Evolutionary conservation across 768 basidiomycete species (phyloP).

Genomic region (Flagelloscypha sp.): DNA sequence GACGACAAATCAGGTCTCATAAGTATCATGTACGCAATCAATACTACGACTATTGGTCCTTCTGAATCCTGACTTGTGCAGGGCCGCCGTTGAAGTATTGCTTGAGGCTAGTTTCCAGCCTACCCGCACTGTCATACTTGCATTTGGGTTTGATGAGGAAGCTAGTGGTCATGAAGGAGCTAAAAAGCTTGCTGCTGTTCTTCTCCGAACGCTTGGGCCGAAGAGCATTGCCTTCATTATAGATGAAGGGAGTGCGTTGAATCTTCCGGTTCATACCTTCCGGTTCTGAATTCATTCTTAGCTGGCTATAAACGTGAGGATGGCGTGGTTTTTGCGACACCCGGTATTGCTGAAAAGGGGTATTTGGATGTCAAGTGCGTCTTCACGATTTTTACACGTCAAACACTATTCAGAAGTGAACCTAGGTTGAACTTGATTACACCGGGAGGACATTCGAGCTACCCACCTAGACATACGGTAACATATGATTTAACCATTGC

Average conservation of each 20-base stretch:
- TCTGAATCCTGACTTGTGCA: too few species aligned
- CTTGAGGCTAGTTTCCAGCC: conserved; percentile 11
- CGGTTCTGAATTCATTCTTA: conserved; percentile 10
- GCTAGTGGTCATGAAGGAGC: conserved; percentile 36
- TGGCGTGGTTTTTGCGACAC: conserved; percentile 50
- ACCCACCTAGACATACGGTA: conserved; percentile 78
- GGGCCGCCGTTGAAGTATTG: conserved; percentile 11
- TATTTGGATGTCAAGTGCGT: conserved; percentile 49
- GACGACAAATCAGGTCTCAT: conserved; percentile 38
- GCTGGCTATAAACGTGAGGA: conserved; percentile 44
- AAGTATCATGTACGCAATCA: conserved; percentile 19
- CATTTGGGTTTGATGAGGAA: conserved; percentile 51
- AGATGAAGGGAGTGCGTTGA: conserved; percentile 58
- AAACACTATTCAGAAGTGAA: too few species aligned
- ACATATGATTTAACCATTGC: conserved; percentile 9
- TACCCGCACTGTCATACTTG: conserved; percentile 18
- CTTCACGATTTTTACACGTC: too few species aligned
- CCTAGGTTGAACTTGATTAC: conserved; percentile 55
- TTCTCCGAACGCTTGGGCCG: conserved; percentile 43
- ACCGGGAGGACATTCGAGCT: conserved; percentile 78
- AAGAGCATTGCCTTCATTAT: conserved; percentile 52
- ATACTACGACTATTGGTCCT: too few species aligned
- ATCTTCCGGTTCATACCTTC: not conserved
- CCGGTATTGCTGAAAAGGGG: conserved; percentile 71
- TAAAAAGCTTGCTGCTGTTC: conserved; percentile 19